phyloP scores from a whole-genome alignment of 345 rosid genomes.

The Rhodamnia argentea region DNA sequence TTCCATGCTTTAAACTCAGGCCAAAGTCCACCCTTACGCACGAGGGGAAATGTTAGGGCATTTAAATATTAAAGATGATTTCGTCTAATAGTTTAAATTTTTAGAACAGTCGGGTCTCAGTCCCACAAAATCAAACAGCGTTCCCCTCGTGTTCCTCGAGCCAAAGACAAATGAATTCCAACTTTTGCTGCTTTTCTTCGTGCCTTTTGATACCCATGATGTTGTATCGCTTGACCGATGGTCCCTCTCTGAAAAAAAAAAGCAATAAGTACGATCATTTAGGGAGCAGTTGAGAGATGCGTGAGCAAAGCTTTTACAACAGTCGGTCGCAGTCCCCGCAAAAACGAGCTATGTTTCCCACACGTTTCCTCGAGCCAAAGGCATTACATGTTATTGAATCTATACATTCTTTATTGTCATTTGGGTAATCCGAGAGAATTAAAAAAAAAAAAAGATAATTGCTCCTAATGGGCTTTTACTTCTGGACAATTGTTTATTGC shows the following conservation, averaged over 20 bases:
- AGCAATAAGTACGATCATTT: background rate
- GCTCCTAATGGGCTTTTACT: background rate
- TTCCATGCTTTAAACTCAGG: background rate
- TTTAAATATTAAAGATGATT: background rate
- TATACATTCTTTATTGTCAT: background rate
- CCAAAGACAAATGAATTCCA: too few species aligned
- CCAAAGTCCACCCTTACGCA: background rate
- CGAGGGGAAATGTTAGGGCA: background rate
- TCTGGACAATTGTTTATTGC: background rate
- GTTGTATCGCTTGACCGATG: background rate
- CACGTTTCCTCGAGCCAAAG: too few species aligned
- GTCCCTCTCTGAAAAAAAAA: background rate
- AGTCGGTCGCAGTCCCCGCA: fast-evolving
- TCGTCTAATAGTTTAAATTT: background rate
- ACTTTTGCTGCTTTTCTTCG: background rate
- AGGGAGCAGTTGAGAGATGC: background rate
- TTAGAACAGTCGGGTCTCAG: background rate
- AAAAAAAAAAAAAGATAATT: background rate
- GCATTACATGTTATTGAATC: background rate
- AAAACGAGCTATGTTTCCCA: too few species aligned
- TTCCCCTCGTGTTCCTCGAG: too few species aligned
- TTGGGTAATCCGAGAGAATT: background rate
- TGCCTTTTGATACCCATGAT: background rate
- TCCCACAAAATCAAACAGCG: too few species aligned
- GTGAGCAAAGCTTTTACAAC: background rate